Conservation (phyloP, 345 rosid species). For the Alliaria petiolata region DNA sequence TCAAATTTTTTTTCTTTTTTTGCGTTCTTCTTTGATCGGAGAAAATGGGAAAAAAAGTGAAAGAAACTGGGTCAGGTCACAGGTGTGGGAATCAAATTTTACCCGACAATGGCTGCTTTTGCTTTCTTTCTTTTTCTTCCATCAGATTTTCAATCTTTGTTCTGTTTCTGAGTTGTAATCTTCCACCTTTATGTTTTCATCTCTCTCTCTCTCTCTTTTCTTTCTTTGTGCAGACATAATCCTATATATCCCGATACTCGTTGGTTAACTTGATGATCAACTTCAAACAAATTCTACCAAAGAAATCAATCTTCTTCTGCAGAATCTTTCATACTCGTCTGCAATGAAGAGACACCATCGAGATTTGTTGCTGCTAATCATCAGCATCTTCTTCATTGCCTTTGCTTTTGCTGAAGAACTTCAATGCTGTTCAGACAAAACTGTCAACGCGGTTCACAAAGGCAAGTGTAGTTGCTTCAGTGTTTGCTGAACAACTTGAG, state of each 20-base stretch:
- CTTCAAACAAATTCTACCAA: not conserved
- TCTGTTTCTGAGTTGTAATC: slow-evolving; percentile 10
- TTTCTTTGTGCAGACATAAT: no score
- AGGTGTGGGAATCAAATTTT: slow-evolving; percentile 7
- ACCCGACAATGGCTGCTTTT: slow-evolving; percentile 20
- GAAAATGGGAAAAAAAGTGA: not conserved
- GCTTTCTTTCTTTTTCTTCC: not conserved
- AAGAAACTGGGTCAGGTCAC: not conserved
- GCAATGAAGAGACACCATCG: slow-evolving; percentile 2
- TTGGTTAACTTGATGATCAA: not conserved
- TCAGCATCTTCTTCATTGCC: slow-evolving; percentile 7
- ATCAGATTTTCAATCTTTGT: slow-evolving; percentile 6
- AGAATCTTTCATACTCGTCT: not conserved
- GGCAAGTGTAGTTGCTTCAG: slow-evolving; percentile 12
- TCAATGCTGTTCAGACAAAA: not conserved
- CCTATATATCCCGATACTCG: slow-evolving; percentile 5
- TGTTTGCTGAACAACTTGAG: not conserved
- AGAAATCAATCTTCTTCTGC: not conserved
- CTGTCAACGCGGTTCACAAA: not conserved
- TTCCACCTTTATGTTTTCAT: slow-evolving; percentile 2
- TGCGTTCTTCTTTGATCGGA: not conserved
- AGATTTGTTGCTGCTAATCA: slow-evolving; percentile 1
- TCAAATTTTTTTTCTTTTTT: not conserved
- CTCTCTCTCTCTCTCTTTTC: not conserved
- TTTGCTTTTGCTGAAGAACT: slow-evolving; percentile 10